Evolutionary conservation across 352 stramenopile genomes (phyloP).

Genomic region (Phytophthora sp.): DNA sequence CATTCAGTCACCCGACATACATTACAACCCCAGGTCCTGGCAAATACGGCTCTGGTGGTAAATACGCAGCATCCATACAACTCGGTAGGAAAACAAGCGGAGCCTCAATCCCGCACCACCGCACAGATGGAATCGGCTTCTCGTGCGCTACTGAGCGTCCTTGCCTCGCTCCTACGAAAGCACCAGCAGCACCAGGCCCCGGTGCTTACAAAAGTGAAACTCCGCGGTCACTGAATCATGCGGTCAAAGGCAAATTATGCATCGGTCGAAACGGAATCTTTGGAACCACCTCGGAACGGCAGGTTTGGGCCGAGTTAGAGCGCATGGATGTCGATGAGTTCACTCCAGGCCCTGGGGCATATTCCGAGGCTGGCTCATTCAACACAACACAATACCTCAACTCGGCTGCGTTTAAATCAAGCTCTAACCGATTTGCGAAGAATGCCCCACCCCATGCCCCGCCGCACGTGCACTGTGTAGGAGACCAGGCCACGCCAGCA

Average conservation of each 20-base stretch:
- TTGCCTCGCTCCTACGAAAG: constrained; percentile 56
- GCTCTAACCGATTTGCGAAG: constrained; percentile 55
- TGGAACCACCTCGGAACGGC: constrained; percentile 75
- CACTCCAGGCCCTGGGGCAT: constrained; percentile 66
- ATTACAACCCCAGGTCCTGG: constrained; percentile 64
- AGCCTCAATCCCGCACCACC: constrained; percentile 24
- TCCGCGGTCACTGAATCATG: constrained; percentile 59
- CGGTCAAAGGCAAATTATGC: constrained; percentile 49
- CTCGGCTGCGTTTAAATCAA: constrained; percentile 67
- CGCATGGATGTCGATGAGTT: constrained; percentile 49
- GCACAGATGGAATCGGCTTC: constrained; percentile 66
- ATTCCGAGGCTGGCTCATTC: constrained; percentile 42
- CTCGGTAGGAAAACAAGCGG: constrained; percentile 21
- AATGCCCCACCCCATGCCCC: constrained; percentile 43
- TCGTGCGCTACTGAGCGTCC: constrained; percentile 67
- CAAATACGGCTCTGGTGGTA: constrained; percentile 38
- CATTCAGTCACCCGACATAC: constrained; percentile 65
- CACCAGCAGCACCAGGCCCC: constrained; percentile 45
- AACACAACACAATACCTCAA: constrained; percentile 43
- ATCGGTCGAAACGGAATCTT: constrained; percentile 77
- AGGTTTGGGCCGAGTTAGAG: constrained; percentile 69
- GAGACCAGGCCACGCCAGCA: constrained; percentile 40
- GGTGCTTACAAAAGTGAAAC: constrained; percentile 71
- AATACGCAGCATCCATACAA: constrained; percentile 6
- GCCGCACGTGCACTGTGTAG: constrained; percentile 63